Conservation (phyloP, 257 asterid species). For the Rhazya stricta region DNA sequence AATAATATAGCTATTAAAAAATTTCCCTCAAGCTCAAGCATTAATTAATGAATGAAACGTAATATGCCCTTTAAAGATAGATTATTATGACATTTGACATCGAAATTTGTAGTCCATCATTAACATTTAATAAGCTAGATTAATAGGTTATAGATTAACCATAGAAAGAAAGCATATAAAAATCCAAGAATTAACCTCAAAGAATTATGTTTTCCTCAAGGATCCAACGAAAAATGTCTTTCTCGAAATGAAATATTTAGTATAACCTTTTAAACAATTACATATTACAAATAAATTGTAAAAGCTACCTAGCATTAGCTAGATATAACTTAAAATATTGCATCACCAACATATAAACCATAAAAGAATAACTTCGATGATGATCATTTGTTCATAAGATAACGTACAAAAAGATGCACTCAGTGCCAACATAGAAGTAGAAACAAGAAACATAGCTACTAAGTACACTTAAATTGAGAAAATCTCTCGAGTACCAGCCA, state of each 20-base stretch:
- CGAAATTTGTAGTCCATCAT: too few relatives aligned
- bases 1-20: too few relatives aligned
- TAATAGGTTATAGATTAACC: too few relatives aligned
- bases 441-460: neutral
- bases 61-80: too few relatives aligned
- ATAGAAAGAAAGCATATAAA: too few relatives aligned
- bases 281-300: neutral
- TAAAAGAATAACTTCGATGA: slow-evolving; percentile 73
- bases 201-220: neutral
- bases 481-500: slow-evolving; percentile 45
- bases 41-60: too few relatives aligned
- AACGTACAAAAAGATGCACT: slow-evolving; percentile 36
- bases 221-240: neutral
- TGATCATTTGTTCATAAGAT: slow-evolving; percentile 71
- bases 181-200: neutral
- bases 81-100: too few relatives aligned
- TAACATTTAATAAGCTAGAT: too few relatives aligned
- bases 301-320: slow-evolving; percentile 69
- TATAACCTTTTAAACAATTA: neutral
- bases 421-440: slow-evolving; percentile 1
- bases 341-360: slow-evolving; percentile 72
- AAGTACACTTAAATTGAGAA: neutral
- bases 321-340: slow-evolving; percentile 82
- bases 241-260: neutral
- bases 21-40: too few relatives aligned